Evolutionary conservation across 345 rosid genomes (phyloP), one percentile per base, ranked within the genome.

Genomic region (Acer negundo): DNA sequence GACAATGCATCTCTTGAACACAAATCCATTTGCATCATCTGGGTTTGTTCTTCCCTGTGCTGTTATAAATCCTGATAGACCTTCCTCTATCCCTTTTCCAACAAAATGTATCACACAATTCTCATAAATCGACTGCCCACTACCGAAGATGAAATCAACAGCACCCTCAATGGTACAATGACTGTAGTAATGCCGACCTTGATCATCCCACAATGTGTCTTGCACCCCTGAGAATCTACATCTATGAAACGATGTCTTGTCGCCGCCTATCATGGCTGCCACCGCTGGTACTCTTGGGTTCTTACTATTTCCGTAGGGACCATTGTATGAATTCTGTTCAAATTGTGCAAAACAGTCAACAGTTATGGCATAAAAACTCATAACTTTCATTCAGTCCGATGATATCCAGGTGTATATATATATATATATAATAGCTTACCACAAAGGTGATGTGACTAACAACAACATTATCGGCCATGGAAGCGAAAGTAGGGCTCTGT

Each of bases 121-220:
- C 97, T 93, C 87, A 56, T 90, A 95, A 74, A 95, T 66, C 19
- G 98, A 93, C 72, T 89, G 94, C 4, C 91, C 99, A 31, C 62
- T 69, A 2, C 98, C 99, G 70, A 92, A 93, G 74, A 95, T 93
- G 75, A 92, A 95, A 84, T 95, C 99, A 0, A 92, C 94, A 8
- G 93, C 90, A 13, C 99, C 97, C 78, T 90, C 89, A 4, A 95
- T 92, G 68, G 84, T 80, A 81, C 96, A 95, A 2, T 65, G 72
- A 64, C 80, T 74, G 85, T 85, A 92, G 83, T 88, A 93, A 75
- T 93, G 98, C 11, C 93, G 82, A 8, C 99, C 99, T 9, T 67
- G 59, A 3, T 59, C 73, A 74, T 93, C 98, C 97, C 96, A 93
- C 82, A 95, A 26, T 0, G 97, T 95, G 84, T 95, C 97, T 79